Base-by-base conservation (phyloP, 306 rosid species). In the Albizia julibrissin region DNA sequence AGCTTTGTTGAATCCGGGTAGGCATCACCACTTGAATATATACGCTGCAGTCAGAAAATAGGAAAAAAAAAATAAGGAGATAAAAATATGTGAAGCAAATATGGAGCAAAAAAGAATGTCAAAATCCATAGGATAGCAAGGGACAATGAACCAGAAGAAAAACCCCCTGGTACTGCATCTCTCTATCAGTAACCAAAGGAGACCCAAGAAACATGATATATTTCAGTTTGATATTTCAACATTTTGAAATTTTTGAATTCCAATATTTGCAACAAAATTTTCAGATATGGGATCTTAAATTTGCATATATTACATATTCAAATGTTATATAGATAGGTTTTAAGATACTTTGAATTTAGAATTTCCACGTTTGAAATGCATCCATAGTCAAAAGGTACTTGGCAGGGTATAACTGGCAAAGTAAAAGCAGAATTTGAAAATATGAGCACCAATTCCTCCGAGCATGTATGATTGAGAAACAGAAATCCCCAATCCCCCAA, bases 1-100 rank as follows among this genome's bases (percentile, higher is more conserved):
- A 93, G 98, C 75, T 87, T 95, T 49, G 97, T 61, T 77, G 80
- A 81, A 19, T 79, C 72, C 65, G 99, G 99, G 87, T 95, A 95
- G 83, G 79, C 95, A 82, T 95, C 99, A 33, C 99, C 99, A 84
- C 85, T 86, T 56, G 98, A 88, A 89, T 87, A 88, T 80, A 93
- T 39, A 42, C 97, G 97, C 99, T 95, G 74, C 40, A 78, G 75
- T 75, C 72, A 72, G 56, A 82, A 85, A 52, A 72, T 73, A 65
- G 50, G 83, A 39, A 88, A 59, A 78, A 21, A n/a, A 42, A 31
- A 58, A 79, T 52, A 4, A 39, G 46, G 42, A 80, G 31, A 61
- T 3, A 40, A 42, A 80, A 80, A 79, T 71, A 86, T 66, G 75
- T 37, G 29, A 80, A 62, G 75, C 77, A 82, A 34, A 42, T 31